Evolutionary conservation across 192 early-diverging fungal species (phyloP), one percentile per base, ranked within the genome.

Genomic region (Mortierella alpina): DNA sequence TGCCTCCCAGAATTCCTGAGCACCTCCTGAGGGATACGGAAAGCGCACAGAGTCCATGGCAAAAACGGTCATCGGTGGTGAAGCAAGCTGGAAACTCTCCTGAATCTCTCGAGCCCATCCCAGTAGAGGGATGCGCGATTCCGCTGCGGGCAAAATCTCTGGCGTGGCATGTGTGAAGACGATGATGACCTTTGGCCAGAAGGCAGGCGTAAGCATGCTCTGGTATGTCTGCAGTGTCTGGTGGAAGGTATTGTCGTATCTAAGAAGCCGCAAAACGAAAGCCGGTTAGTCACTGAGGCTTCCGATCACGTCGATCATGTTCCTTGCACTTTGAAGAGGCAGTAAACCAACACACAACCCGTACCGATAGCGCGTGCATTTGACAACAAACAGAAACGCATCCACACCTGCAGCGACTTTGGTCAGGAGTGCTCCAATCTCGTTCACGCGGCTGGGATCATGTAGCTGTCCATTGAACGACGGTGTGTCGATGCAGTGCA

Each of bases 401-500:
- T 85, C 84, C 2, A 82, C 79, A 6, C 84, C 84, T 14, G 48
- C 66, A 15, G 67, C 58, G 14, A 72, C 63, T 18, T 57, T 64
- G 2, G 62, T 65, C 41, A 85, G 59, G 7, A 85, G 59, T 5
- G 67, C 42, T 0, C 74, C 69, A 41, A 82, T 72, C 41, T 82
- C 70, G 3, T 71, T 65, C 23, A 82, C 63, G 11, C 78, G 73
- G 2, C 40, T 47, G 4, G 74, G 65, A 46, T 82, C 72, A 15
- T 75, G 74, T 15, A 85, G 47, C 59, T 78, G 74, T 45, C 84
- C 84, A 63, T 82, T 77, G 39, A 85, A 73, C 9, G 84, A 72
- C 0, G 84, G 84, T 22, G 84, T 85, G 44, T 85, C 84, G 64
- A 85, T 82, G 42, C 84, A 85, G 45, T 78, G 73, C 57, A 85